Evolutionary conservation across 2,329 filamentous ascomycete genomes (phyloP), one percentile per base, ranked within the genome.

Genomic region (Ophiostoma ulmi): DNA sequence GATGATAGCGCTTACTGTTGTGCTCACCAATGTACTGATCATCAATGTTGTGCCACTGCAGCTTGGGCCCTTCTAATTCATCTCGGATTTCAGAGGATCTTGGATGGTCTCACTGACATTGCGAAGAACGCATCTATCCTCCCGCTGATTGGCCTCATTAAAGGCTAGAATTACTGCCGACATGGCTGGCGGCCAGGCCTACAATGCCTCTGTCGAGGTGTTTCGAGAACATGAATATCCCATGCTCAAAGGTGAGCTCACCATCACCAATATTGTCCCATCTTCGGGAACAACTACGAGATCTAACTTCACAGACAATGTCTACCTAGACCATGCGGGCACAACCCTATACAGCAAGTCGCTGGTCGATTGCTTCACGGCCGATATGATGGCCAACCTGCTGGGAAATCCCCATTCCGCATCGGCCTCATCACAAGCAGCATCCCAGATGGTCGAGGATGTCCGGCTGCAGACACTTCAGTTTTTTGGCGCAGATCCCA

Each of bases 301-400:
- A 66, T 22, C 69, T 74, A 67, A 73, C 72, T 73, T 63, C 66
- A 72, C 70, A 94, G 92, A 86, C 69, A 88, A 87, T 11, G 84
- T 89, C 66, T 98, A 97, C 78, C 89, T 98, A 71, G 94, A 98
- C 76, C 94, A 98, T 90, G 93, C 93, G 0, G 94, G 93, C n/a
- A 92, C 92, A n/a, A 94, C 94, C 0, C 83, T 91, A 0, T 92
- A 91, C 77, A 84, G 93, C 61, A 94, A 91, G 78, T 93, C 91
- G 39, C 80, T 95, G 35, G 89, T 98, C 79, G 90, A 94, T 74
- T 83, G 82, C 35, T 97, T 97, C 80, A 88, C 92, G 10, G 79
- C 81, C n/a, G 91, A 95, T 72, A 90, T 97, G 85, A 89, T 90
- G 36, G 83, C 86, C 4, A 91, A 89, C 75, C 82, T 98, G 0